Evolutionary conservation across 306 rosid species (phyloP).

Genomic region (Luffa aegyptiaca): DNA sequence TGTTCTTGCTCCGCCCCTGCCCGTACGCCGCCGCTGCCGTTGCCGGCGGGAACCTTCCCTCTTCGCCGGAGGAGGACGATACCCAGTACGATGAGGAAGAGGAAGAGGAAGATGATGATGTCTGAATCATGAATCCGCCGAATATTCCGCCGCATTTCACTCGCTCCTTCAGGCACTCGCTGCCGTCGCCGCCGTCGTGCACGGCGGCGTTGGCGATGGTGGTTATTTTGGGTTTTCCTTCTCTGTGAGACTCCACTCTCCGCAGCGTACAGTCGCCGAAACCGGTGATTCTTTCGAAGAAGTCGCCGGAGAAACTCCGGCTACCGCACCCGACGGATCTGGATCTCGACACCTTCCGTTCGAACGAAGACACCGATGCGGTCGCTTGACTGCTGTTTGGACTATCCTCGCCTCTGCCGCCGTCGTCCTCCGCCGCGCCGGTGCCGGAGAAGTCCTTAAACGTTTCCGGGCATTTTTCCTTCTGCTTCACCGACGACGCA

Average conservation of each 20-base stretch:
- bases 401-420: slow-evolving; percentile 18
- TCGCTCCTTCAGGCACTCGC: slow-evolving; percentile 55
- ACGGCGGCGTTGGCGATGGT: slow-evolving; percentile 1
- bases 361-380: slow-evolving; percentile 56
- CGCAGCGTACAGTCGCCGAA: slow-evolving; percentile 92
- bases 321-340: slow-evolving; percentile 99
- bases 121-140: slow-evolving; percentile 69
- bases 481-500: background rate
- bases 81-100: slow-evolving; percentile 67
- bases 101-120: slow-evolving; percentile 58
- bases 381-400: slow-evolving; percentile 17
- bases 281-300: slow-evolving; percentile 91
- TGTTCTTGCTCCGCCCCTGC: slow-evolving; percentile 41
- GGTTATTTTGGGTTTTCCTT: slow-evolving; percentile 37
- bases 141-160: slow-evolving; percentile 79
- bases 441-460: background rate
- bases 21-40: background rate
- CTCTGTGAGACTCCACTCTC: slow-evolving; percentile 89
- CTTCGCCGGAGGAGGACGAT: slow-evolving; percentile 56
- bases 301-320: slow-evolving; percentile 89
- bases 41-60: slow-evolving; percentile 18
- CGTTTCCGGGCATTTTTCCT: background rate
- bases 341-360: slow-evolving; percentile 89
- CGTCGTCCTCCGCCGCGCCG: slow-evolving; percentile 17
- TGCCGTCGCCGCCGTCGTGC: background rate